Base-by-base conservation (phyloP, 768 basidiomycete species). In the Podaxis sp. region DNA sequence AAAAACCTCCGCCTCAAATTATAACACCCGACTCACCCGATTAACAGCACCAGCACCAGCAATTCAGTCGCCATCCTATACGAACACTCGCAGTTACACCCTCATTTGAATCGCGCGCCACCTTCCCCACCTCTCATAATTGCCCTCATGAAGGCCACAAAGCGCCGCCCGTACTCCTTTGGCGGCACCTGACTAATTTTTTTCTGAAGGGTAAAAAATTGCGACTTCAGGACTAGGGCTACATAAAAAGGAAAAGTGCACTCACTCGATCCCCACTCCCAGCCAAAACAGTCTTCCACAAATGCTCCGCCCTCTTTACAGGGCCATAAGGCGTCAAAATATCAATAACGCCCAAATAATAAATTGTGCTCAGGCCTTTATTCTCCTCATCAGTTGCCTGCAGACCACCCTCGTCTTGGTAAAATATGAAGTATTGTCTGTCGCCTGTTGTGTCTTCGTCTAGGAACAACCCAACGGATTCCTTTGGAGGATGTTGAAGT, bases 261-360 rank as follows among this genome's bases (percentile, higher is more conserved):
- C 94, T 72, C 68, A 97, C 96, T 67, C 90, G 77, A 79, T 97
- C 95, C 37, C 90, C 89, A 11, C 81, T 82, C 25, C 33, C 46
- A 0, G 27, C 54, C 61, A 50, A 56, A 68, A 97, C 73, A 27
- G 94, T 93, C 77, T 97, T 96, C 93, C 94, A 98, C 61, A 93
- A 79, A 73, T 93, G 89, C 74, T 99, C 97, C 19, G 89, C 59
- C 72, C 85, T 86, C 82, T 99, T 99, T 64, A 83, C 67, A 19
- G 73, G 66, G 19, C 80, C 84, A 73, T 93, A 99, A 2, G 96
- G 96, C 25, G 97, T 98, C 63, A 96, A 77, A 66, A 98, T 98
- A 74, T 99, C 97, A 70, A 99, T 99, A 58, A 99, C 85, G 24
- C 97, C 96, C 8, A 98, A 79, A 73, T 98, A 98, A 74, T 96